Evolutionary conservation across 148 eudicot species (phyloP), one percentile per base, ranked within the genome.

Genomic region (Rhododendron ovatum): DNA sequence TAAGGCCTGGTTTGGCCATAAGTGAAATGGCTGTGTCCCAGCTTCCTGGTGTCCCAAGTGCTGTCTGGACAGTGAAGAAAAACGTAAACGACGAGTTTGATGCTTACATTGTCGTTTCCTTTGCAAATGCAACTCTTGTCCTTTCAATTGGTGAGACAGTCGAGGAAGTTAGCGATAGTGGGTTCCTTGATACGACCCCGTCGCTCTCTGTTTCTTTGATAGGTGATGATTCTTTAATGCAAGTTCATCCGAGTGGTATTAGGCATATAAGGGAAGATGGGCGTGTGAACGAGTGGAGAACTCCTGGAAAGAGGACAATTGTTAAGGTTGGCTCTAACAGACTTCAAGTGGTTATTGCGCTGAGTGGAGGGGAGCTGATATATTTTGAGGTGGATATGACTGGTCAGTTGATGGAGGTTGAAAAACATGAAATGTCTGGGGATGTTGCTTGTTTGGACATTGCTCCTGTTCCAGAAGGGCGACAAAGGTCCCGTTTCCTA

Each of bases 241-340:
- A 97, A 87, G 99, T 97, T 51, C 98, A 95, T 88, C 98, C 98
- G 4, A 94, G 96, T 90, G 99, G 99, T 69, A 97, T 97, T 85
- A 91, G 99, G 89, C 99, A 97, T 85, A 97, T 97, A 41, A 95
- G 99, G 91, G 99, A 97, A 94, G 98, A 97, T 88, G 96, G 99
- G 26, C 96, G 98, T 90, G 85, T 94, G 24, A 94, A 95, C 86
- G 99, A 97, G 90, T 97, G 98, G 99, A 95, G 96, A 89, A 97
- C 99, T 82, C 99, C 99, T 51, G 99, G 99, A 65, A 97, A 97
- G 92, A 94, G 98, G 89, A 95, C 98, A 0, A 95, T 95, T 87
- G 99, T 94, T 26, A 97, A 93, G 93, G 99, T 97, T 83, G 99
- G 99, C 37, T 97, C 91, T 63, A 97, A 97, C 63, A 94, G 98